Evolutionary conservation across 2,329 filamentous ascomycete species (phyloP).

Genomic region (Aspergillus fijiensis): DNA sequence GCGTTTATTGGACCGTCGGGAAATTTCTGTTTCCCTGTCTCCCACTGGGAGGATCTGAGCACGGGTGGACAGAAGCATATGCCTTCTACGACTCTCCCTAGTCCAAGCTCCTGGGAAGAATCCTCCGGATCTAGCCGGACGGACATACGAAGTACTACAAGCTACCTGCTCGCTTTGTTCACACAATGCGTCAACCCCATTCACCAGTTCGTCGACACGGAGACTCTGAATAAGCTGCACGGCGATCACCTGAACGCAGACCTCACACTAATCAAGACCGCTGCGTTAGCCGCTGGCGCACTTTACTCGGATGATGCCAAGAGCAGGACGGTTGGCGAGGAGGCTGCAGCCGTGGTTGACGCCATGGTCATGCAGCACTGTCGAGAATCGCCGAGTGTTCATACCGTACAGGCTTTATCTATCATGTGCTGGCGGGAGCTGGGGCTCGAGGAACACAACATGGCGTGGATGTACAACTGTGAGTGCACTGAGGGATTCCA

Average conservation of each 20-base stretch:
- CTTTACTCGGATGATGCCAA: background rate
- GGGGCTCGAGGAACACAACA: conserved; percentile 5
- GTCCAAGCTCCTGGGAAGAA: too few species aligned
- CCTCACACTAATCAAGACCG: background rate
- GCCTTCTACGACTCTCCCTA: too few species aligned
- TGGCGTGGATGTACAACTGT: conserved; percentile 10
- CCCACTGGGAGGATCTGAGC: background rate
- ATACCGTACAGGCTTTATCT: background rate
- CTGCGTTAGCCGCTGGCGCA: conserved; percentile 1
- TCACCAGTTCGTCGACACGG: background rate
- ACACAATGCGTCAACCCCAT: background rate
- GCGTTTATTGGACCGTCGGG: conserved; percentile 3
- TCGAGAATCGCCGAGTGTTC: background rate
- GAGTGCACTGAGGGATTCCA: background rate
- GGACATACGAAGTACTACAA: background rate
- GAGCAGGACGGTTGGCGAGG: background rate
- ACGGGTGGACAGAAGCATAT: background rate
- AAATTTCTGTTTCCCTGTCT: conserved; percentile 4
- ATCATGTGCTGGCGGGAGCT: conserved; percentile 9
- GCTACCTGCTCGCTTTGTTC: background rate
- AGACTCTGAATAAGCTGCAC: background rate
- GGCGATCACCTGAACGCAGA: background rate
- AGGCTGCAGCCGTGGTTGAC: background rate
- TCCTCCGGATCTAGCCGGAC: too few species aligned
- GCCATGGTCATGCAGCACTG: background rate